Evolutionary conservation across 805 yeast species (phyloP), one percentile per base, ranked within the genome.

Genomic region (Saturnispora besseyi): DNA sequence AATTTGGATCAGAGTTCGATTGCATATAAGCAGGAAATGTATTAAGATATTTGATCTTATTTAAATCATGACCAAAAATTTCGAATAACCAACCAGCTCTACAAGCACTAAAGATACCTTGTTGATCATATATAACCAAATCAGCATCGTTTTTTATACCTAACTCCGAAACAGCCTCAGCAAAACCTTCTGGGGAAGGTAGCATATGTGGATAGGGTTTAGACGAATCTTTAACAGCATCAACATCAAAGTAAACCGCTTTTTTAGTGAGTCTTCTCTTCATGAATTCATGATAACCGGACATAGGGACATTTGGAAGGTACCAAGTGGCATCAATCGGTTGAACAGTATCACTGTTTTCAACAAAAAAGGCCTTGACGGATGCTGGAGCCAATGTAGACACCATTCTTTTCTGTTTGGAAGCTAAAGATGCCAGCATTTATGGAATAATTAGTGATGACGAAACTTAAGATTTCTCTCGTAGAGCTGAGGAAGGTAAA

Each of bases 311-410:
- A 59, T 81, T 83, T 44, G 98, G 96, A 78, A 91, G 75, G 65
- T 81, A 88, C 97, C 98, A 93, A 0, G 97, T 82, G 4, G 95
- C 80, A 64, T 91, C 99, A 21, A 91, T 70, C 0, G 96, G 83
- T 10, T 84, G 52, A 11, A 62, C 44, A 2, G 38, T 42, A 13
- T 24, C 31, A n/a, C 30, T 9, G 6, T 48, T 37, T n/a, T 52
- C 51, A 1, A 51, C 36, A 28, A 62, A 45, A 36, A 59, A 57
- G 4, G 41, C 28, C 1, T 33, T 51, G 5, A 57, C 56, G 15
- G 54, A 44, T 4, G 62, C 59, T 3, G 66, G 66, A 0, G 68
- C 52, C 13, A 65, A 49, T 3, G 55, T 43, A 3, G 55, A 51
- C 12, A 57, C n/a, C 50, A 47, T 43, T 45, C 59, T 46, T 12